A percentile compares a stretch with the other conserved stretches of the same genome.
These are phyloP conservation scores for Podospora conica DNA, from an alignment of 495 filamentous ascomycete species.

Conservation along the genomic window DNA sequence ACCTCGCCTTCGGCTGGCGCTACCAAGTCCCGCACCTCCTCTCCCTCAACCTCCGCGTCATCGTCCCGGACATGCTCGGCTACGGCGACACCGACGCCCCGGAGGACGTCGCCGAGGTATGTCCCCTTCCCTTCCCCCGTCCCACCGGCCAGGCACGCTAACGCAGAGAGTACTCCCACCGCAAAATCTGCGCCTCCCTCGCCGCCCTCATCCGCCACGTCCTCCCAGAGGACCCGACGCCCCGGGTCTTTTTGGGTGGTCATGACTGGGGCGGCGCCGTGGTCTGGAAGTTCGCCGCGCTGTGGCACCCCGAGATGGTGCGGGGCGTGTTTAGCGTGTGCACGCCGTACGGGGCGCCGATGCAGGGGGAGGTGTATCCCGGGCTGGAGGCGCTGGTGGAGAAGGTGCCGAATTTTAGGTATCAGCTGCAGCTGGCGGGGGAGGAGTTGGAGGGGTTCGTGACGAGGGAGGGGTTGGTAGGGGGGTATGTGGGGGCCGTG, in stretches of 20 bases:
- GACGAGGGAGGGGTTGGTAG: conserved; percentile 48
- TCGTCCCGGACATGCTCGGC: conserved; percentile 48
- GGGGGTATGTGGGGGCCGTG: conserved; percentile 60
- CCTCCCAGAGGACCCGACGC: background rate
- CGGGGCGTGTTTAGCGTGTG: conserved; percentile 70
- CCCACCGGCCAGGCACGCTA: background rate
- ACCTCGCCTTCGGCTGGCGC: conserved; percentile 70
- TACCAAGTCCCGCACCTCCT: conserved; percentile 71
- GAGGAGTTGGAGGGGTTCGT: conserved; percentile 58
- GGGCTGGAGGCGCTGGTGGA: conserved; percentile 50
- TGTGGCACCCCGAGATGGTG: conserved; percentile 67
- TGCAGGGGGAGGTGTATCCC: conserved; percentile 33
- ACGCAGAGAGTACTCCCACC: conserved; percentile 56
- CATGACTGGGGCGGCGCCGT: conserved; percentile 67
- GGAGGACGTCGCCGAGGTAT: conserved; percentile 21
- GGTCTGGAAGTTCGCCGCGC: conserved; percentile 52
- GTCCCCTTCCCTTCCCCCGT: background rate
- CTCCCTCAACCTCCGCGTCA: conserved; percentile 53
- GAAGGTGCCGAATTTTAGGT: conserved; percentile 63
- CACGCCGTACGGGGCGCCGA: conserved; percentile 63
- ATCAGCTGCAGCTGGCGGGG: conserved; percentile 73
- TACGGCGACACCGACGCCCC: conserved; percentile 64
- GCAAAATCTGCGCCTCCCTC: conserved; percentile 61
- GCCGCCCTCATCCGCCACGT: conserved; percentile 13
- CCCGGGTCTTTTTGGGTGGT: conserved; percentile 69